Conservation (phyloP, 768 basidiomycete genomes). For the Mycena pura region DNA sequence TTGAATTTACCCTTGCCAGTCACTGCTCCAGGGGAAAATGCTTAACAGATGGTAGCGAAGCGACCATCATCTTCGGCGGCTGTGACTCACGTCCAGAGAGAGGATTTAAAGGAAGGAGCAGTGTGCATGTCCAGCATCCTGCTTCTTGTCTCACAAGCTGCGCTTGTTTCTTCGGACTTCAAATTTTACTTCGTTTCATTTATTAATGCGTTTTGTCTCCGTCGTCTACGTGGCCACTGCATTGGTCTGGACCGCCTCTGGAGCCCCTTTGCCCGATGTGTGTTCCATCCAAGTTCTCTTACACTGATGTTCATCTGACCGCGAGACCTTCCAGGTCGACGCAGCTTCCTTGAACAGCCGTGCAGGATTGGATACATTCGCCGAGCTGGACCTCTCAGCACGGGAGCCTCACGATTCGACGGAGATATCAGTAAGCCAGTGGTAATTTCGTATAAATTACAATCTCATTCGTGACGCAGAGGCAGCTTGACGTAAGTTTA, state of each 20-base stretch:
- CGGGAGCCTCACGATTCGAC: too few species aligned
- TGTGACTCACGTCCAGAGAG: background rate
- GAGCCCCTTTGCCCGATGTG: background rate
- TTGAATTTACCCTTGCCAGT: too few species aligned
- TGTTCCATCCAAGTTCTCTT: too few species aligned
- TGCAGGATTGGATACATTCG: background rate
- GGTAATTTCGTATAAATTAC: background rate
- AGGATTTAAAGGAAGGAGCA: background rate
- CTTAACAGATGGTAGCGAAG: too few species aligned
- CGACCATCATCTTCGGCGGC: background rate
- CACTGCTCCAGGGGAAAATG: too few species aligned
- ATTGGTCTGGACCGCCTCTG: background rate
- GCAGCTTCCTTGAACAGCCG: background rate
- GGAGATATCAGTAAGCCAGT: too few species aligned
- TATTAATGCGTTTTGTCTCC: background rate
- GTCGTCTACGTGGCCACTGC: background rate
- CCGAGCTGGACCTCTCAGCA: background rate
- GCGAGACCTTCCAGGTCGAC: background rate
- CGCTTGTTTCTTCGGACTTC: background rate
- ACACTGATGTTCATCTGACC: too few species aligned
- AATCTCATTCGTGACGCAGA: background rate
- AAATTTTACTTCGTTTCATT: background rate
- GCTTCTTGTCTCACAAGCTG: background rate
- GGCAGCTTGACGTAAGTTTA: too few species aligned
- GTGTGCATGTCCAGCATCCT: background rate